Evolutionary conservation across 2,329 filamentous ascomycete species (phyloP).

Genomic region (Herpotrichia juniperi): DNA sequence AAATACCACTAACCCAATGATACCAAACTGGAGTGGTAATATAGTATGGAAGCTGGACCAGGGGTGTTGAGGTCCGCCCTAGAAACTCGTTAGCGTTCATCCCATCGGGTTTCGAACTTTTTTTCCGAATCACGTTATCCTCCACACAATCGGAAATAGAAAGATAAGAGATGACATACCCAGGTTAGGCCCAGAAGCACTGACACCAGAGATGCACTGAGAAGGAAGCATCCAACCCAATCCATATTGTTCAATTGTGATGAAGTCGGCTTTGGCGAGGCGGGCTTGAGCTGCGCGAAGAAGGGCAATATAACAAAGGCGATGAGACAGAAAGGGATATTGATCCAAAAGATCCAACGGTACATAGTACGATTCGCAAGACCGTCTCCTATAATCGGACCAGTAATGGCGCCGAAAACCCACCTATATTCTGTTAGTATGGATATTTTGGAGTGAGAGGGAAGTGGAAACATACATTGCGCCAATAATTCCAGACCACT

Average conservation of each 20-base stretch:
- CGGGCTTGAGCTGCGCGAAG: slow-evolving; percentile 48
- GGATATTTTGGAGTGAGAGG: neutral
- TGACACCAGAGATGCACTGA: slow-evolving; percentile 61
- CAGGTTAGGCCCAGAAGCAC: slow-evolving; percentile 64
- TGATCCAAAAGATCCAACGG: slow-evolving; percentile 50
- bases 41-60: slow-evolving; percentile 26
- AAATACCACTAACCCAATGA: slow-evolving; percentile 23
- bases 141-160: neutral
- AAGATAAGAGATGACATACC: slow-evolving; percentile 23
- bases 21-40: slow-evolving; percentile 23
- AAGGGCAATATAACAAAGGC: slow-evolving; percentile 43
- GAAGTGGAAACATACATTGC: slow-evolving; percentile 20
- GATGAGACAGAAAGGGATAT: slow-evolving; percentile 43
- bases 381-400: slow-evolving; percentile 41
- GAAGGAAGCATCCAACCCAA: slow-evolving; percentile 64
- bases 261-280: slow-evolving; percentile 42
- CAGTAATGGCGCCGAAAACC: slow-evolving; percentile 40
- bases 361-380: slow-evolving; percentile 24
- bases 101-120: slow-evolving; percentile 4
- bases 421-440: slow-evolving; percentile 21
- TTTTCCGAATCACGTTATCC: neutral
- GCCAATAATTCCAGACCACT: slow-evolving; percentile 27
- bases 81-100: slow-evolving; percentile 7
- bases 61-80: slow-evolving; percentile 27
- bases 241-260: slow-evolving; percentile 61